Percentiles rank a stretch among this genome's conserved stretches.
Conservation (phyloP, 2,329 filamentous ascomycete species). For the Aspergillus ochraceus region DNA sequence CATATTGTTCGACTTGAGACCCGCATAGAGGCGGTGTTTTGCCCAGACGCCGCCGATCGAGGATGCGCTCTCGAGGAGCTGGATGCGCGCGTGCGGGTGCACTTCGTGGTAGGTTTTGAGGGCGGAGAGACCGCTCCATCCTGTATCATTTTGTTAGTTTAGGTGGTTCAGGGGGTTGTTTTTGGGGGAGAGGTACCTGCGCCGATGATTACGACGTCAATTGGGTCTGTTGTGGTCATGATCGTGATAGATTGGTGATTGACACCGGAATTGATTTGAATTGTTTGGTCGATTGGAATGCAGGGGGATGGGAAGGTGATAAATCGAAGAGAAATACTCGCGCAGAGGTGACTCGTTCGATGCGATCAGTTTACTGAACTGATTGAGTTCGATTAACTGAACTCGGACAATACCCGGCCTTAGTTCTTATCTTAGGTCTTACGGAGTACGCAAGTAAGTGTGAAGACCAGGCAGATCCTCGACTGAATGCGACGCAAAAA, state of each 20-base stretch:
- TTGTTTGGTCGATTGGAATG: no score
- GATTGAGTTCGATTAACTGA: no score
- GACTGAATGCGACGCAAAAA: no score
- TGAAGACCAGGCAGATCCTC: no score
- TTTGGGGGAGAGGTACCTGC: background rate
- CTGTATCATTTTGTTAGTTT: constrained; percentile 24
- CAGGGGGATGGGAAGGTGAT: background rate
- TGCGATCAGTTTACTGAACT: no score
- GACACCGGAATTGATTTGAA: no score
- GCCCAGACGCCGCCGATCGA: constrained; percentile 71
- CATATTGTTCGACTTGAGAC: constrained; percentile 73
- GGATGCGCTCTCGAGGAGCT: constrained; percentile 58
- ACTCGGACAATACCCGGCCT: no score
- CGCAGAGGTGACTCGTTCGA: no score
- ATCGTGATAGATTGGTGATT: no score
- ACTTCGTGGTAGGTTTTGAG: constrained; percentile 63
- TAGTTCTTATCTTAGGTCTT: no score
- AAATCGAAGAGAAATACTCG: no score
- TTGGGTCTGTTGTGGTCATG: background rate
- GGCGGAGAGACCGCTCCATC: constrained; percentile 58
- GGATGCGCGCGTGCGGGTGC: constrained; percentile 57
- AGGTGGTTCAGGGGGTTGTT: background rate
- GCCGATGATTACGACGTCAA: background rate
- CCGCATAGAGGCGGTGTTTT: constrained; percentile 63
- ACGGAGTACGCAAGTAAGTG: no score